Evolutionary conservation across 345 rosid species (phyloP), one percentile per base, ranked within the genome.

Genomic region (Raphanus raphanistrum): DNA sequence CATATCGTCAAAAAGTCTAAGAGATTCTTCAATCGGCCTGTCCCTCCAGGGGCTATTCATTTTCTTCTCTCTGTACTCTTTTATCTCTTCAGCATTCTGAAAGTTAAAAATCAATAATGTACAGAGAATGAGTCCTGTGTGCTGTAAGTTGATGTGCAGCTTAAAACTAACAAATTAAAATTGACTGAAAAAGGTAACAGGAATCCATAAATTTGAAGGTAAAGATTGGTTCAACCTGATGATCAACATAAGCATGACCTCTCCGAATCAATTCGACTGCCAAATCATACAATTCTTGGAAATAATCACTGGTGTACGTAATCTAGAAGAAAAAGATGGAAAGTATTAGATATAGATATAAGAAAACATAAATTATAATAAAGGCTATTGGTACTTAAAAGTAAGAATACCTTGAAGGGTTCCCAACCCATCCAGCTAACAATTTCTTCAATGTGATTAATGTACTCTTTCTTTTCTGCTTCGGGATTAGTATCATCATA

Each of bases 11-110:
- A 92, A 92, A 27, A 92, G 91, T 83, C 85, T 84, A 80, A 95
- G 82, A 79, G 99, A 95, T 67, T 92, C 96, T 70, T 83, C 83
- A 79, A 89, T 84, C 11, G 98, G 96, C 57, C 99, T 85, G 75
- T 92, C 94, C 84, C 99, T 90, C 99, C 98, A 95, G 28, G 96
- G 98, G 81, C 98, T 95, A 81, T 95, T 88, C 93, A 85, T 92
- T 84, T 90, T 95, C 81, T 91, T 89, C 83, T 92, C 97, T 80
- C 96, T 87, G 54, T 85, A 91, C 81, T 93, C 94, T 80, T 95
- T 91, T 71, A 92, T 90, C 87, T 92, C 94, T 5, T 92, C 97
- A 8, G 88, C 86, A 57, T 89, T 92, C 99, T 93, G 81, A 12
- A 75, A 81, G 17, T 61, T 59, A 1, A 21, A 73, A 29, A 52